These are phyloP conservation scores for Naganishia sp. DNA, from an alignment of 1,284 basidiomycete genomes.

Conservation along the genomic window DNA sequence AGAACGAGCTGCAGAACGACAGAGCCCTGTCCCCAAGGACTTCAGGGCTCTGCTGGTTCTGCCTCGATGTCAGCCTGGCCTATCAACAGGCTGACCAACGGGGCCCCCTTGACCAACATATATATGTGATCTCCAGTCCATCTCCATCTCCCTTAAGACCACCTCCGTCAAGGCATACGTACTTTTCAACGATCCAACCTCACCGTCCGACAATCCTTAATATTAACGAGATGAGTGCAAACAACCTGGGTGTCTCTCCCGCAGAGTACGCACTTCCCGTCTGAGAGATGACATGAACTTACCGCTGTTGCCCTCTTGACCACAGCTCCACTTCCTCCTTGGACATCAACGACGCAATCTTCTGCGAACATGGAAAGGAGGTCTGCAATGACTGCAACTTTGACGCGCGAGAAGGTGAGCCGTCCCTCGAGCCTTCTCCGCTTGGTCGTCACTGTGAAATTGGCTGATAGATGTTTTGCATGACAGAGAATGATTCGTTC, in stretches of 20 bases:
- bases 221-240: slow-evolving; percentile 13
- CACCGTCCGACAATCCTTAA: too few species aligned
- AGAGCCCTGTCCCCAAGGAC: too few species aligned
- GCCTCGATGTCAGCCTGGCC: too few species aligned
- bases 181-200: neutral
- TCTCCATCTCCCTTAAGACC: neutral
- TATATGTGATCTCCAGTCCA: neutral
- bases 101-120: too few species aligned
- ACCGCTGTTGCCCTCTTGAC: too few species aligned
- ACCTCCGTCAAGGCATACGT: neutral
- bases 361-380: slow-evolving; percentile 55
- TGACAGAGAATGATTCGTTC: slow-evolving; percentile 52
- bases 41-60: too few species aligned
- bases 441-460: too few species aligned
- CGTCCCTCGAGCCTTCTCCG: too few species aligned
- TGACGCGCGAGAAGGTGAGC: slow-evolving; percentile 49
- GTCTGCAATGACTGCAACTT: slow-evolving; percentile 51
- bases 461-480: neutral
- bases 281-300: neutral
- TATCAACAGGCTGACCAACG: too few species aligned
- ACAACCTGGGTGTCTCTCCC: slow-evolving; percentile 19
- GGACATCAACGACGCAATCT: slow-evolving; percentile 55
- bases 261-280: slow-evolving; percentile 2
- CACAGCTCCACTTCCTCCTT: slow-evolving; percentile 38
- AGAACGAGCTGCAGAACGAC: too few species aligned